Evolutionary conservation across 2,329 filamentous ascomycete species (phyloP).

Genomic region (Cladosporium cucumerinum): DNA sequence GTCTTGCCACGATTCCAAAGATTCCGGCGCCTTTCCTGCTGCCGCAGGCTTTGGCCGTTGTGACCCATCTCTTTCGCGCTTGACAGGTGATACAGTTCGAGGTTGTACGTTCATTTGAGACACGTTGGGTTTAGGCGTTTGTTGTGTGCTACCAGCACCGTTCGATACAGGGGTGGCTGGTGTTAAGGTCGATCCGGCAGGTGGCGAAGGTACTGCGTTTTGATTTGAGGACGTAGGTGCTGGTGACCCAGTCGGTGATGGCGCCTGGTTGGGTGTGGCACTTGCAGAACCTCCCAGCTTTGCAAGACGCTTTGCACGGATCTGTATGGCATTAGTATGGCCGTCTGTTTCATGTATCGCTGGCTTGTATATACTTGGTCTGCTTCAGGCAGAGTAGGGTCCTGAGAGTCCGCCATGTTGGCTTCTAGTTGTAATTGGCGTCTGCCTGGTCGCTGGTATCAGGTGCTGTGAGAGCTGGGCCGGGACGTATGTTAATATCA

Average conservation of each 20-base stretch:
- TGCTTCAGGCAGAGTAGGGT: slow-evolving; percentile 41
- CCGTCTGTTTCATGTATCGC: not conserved
- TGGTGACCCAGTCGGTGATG: slow-evolving; percentile 17
- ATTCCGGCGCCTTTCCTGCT: slow-evolving; percentile 41
- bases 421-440: not conserved
- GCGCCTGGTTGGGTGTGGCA: slow-evolving; percentile 19
- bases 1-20: slow-evolving; percentile 59
- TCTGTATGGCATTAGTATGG: slow-evolving; percentile 43
- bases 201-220: slow-evolving; percentile 20
- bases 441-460: not conserved
- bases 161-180: slow-evolving; percentile 13
- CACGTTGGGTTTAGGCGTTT: slow-evolving; percentile 3
- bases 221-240: slow-evolving; percentile 9
- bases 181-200: slow-evolving; percentile 14
- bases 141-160: slow-evolving; percentile 12
- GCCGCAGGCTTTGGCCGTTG: slow-evolving; percentile 31
- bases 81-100: slow-evolving; percentile 33
- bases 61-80: slow-evolving; percentile 35
- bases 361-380: slow-evolving; percentile 41
- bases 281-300: slow-evolving; percentile 51
- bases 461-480: not conserved
- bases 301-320: slow-evolving; percentile 64
- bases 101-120: slow-evolving; percentile 31
- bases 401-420: slow-evolving; percentile 30
- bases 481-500: not conserved